Conservation (phyloP, 345 rosid species). For the Pugionium dolabratum region DNA sequence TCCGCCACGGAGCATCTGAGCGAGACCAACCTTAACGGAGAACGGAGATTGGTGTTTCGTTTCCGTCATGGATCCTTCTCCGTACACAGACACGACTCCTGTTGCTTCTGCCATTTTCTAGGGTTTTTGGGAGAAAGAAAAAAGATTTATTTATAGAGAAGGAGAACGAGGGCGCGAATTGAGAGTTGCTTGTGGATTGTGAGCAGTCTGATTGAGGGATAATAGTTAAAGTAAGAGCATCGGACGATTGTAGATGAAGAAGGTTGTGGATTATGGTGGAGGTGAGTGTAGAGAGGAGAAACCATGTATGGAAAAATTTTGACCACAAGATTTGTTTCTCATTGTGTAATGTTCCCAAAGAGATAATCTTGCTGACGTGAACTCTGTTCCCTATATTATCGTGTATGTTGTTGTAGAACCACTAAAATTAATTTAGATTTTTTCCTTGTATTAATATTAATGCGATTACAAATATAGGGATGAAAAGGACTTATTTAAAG, state of each 20-base stretch:
- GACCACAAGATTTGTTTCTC: slow-evolving; percentile 33
- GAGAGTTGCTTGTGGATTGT: slow-evolving; percentile 1
- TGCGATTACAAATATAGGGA: no score
- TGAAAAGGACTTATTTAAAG: no score
- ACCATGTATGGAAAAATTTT: slow-evolving; percentile 7
- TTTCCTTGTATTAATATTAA: no score
- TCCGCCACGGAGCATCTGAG: slow-evolving; percentile 78
- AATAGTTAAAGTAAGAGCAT: slow-evolving; percentile 4
- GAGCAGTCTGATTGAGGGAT: background rate
- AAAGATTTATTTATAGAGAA: slow-evolving; percentile 18
- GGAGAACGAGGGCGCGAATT: slow-evolving; percentile 4
- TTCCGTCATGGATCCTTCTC: slow-evolving; percentile 61
- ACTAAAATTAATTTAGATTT: slow-evolving; percentile 4
- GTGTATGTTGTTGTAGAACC: slow-evolving; percentile 24
- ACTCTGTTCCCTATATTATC: slow-evolving; percentile 10
- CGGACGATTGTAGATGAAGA: background rate
- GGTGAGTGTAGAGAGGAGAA: slow-evolving; percentile 9
- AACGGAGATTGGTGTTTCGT: slow-evolving; percentile 57
- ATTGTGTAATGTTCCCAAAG: slow-evolving; percentile 18
- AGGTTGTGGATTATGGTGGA: background rate
- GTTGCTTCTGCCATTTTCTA: slow-evolving; percentile 50
- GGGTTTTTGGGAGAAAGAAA: background rate
- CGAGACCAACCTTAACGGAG: slow-evolving; percentile 73
- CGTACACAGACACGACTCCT: slow-evolving; percentile 65
- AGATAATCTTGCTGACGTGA: slow-evolving; percentile 33